Evolutionary conservation across 352 stramenopile species (phyloP).

Genomic region (Phytopythium boreale): DNA sequence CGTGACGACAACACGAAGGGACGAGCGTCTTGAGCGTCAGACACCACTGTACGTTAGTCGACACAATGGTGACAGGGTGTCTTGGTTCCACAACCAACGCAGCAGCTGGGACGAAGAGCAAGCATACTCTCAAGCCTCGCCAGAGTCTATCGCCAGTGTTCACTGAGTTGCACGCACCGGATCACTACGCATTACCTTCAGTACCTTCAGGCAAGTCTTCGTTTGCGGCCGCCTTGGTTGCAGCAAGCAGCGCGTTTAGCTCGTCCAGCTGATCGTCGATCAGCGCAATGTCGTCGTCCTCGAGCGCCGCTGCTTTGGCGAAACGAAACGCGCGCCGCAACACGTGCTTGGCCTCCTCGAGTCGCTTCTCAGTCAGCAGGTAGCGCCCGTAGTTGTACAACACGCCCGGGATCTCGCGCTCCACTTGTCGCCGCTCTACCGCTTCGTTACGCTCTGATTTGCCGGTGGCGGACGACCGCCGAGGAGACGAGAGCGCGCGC

Average conservation of each 20-base stretch:
- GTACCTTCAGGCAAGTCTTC: neutral
- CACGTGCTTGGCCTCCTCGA: constrained; percentile 15
- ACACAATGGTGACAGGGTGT: no score
- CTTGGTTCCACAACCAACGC: no score
- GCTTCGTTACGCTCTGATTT: constrained; percentile 5
- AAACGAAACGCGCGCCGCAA: constrained; percentile 22
- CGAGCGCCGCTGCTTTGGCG: constrained; percentile 7
- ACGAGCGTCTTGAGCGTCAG: no score
- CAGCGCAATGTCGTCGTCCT: constrained; percentile 11
- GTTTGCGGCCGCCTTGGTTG: neutral
- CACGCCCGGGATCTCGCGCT: constrained; percentile 31
- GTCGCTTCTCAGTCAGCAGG: constrained; percentile 24
- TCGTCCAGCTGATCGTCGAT: constrained; percentile 20
- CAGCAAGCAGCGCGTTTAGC: constrained; percentile 12
- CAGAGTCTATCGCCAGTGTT: no score
- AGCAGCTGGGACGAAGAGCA: no score
- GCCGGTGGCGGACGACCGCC: neutral
- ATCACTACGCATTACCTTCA: neutral
- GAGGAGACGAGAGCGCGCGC: constrained; percentile 23
- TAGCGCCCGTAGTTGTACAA: constrained; percentile 37
- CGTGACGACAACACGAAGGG: no score
- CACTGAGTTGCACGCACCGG: no score
- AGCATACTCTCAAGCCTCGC: no score
- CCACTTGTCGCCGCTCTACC: constrained; percentile 20
- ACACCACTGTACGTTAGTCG: no score